Base-by-base conservation (phyloP, 1,284 basidiomycete genomes). In the Malassezia slooffiae region DNA sequence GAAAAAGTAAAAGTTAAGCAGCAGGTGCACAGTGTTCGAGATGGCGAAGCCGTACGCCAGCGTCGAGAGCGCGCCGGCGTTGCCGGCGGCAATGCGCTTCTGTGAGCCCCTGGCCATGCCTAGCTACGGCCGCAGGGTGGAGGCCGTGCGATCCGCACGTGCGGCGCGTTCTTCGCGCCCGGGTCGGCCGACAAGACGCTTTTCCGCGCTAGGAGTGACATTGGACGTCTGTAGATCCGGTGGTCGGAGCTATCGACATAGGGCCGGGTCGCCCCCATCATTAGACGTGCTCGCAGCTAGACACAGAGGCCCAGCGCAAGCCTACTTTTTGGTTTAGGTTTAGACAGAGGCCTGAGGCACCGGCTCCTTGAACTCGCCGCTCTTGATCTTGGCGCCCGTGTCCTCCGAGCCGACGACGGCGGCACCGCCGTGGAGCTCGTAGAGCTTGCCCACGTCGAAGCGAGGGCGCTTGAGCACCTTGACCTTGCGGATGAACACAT, bases 401-500 rank as follows among this genome's bases (percentile, higher is more conserved):
- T 89, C 85, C 85, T 88, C 58, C 46, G 54, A 44, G 39, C 66
- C 66, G 33, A 58, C 61, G 42, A 64, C 58, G 41, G 55, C 62
- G 38, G 65, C 67, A 41, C 85, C 81, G 74, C 91, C 90, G 75
- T 96, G 91, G 51, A 91, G 80, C 74, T 96, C 89, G 62, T 93
- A 79, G 45, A 97, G 78, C 75, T 95, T 95, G 66, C 83, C 81
- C 50, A 88, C 76, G 73, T 96, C 93, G 74, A 91, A 86, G 74
- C 91, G 93, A 64, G 91, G 93, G 61, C 89, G 77, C 77, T 96
- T 97, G 71, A 97, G 77, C 70, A 97, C 89, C 70, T 72, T 72
- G 43, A 70, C 88, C 78, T 96, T 95, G 76, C 90, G 85, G 70
- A 96, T 79, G 77, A 90, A 93, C 71, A 95, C 90, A 73, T 96